Conservation (phyloP, 2,329 filamentous ascomycete species). For the Samsoniella hepiali region DNA sequence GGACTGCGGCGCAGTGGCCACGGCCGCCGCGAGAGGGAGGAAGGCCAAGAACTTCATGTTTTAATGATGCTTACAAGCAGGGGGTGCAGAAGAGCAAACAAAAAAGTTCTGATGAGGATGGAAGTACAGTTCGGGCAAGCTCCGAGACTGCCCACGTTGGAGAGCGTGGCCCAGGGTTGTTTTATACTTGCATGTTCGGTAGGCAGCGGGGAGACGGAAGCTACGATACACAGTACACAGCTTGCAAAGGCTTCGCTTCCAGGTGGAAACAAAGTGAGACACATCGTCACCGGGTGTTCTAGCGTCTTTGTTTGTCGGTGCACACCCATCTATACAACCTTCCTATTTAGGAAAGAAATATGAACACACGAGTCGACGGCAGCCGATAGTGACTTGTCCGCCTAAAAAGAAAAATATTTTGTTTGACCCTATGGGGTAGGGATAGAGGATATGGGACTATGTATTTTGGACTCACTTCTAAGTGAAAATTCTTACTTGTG, state of each 20-base stretch:
- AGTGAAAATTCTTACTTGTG: no score
- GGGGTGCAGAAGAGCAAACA: background rate
- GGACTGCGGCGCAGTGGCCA: conserved; percentile 17
- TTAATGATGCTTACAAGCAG: background rate
- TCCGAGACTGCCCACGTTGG: background rate
- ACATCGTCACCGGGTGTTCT: background rate
- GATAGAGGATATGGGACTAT: no score
- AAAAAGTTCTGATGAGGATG: background rate
- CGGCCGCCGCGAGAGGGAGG: conserved; percentile 4
- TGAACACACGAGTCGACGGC: background rate
- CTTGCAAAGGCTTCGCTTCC: background rate
- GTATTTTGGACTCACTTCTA: no score
- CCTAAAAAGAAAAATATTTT: no score
- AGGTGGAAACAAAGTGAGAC: background rate
- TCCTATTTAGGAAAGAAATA: conserved; percentile 3
- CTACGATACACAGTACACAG: background rate
- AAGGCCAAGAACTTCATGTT: conserved; percentile 5
- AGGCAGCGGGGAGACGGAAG: no score
- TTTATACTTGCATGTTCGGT: background rate
- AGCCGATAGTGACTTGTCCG: no score
- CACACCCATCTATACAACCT: background rate
- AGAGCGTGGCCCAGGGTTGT: background rate
- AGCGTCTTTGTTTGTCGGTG: background rate
- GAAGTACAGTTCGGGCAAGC: background rate
- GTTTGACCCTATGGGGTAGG: no score